Evolutionary conservation across 352 stramenopile species (phyloP).

Genomic region (Phytopythium oedochilum): DNA sequence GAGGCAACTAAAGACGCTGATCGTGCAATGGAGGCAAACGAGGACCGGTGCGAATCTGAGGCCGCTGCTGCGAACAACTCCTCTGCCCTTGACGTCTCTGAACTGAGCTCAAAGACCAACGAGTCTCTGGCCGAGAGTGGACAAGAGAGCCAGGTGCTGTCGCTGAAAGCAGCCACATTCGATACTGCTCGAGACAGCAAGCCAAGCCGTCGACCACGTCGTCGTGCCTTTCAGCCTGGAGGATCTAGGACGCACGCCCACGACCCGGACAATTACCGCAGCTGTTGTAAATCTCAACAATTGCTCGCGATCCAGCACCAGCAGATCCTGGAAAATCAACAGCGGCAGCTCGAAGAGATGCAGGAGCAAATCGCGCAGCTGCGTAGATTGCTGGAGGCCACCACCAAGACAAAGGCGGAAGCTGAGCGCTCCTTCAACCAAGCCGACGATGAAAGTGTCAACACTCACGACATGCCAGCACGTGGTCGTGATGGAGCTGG

Average conservation of each 20-base stretch:
- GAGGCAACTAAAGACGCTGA: not conserved
- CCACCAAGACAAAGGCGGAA: constrained; percentile 19
- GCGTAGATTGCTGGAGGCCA: constrained; percentile 29
- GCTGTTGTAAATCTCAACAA: constrained; percentile 62
- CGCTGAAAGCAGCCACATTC: not conserved
- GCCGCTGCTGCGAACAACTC: not conserved
- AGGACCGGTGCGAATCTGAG: not conserved
- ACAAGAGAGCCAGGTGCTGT: constrained; percentile 1
- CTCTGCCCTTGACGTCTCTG: not conserved
- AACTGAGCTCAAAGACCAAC: not conserved
- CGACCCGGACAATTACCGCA: constrained; percentile 17
- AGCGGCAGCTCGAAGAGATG: constrained; percentile 64
- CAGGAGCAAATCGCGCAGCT: constrained; percentile 66
- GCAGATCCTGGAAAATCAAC: constrained; percentile 72
- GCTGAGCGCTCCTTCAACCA: constrained; percentile 4
- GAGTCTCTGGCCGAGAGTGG: not conserved
- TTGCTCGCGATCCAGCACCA: constrained; percentile 71
- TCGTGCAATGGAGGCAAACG: not conserved
- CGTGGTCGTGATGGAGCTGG: not conserved
- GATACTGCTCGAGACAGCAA: not conserved
- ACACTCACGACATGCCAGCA: not conserved
- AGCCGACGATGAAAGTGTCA: not conserved
- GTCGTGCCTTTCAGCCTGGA: not conserved
- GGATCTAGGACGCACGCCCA: not conserved
- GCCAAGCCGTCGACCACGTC: not conserved